Base-by-base conservation (phyloP, 441 rosid genomes). In the Aleurites moluccanus region DNA sequence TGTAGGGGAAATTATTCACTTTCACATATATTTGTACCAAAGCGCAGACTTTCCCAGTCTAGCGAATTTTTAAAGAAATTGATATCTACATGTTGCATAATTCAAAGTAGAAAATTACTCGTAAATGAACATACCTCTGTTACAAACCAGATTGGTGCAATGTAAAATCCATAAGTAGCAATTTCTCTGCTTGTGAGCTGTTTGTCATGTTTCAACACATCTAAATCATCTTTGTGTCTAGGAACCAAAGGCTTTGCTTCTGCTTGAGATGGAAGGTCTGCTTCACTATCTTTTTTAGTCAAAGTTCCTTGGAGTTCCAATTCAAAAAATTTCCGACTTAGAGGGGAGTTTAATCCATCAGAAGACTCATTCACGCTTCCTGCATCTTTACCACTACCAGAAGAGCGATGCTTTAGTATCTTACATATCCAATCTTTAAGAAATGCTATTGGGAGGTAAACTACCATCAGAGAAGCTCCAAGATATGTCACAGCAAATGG, bases 101-200 rank as follows among this genome's bases (percentile, higher is more conserved):
- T 33, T 27, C 59, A 75, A 62, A 47, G 2, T 35, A 44, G 55
- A 64, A 75, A 52, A 69, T n/a, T n/a, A 40, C 0, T 47, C 60
- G 60, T 55, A 25, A 75, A 27, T 27, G 47, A 76, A 55, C 27
- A 73, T 78, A 96, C 99, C 98, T 96, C 99, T 47, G 99, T 96
- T 33, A 96, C 79, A 84, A 96, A 96, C 99, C 99, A 96, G 73
- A 96, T 83, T 9, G 99, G 99, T 21, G 98, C 98, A 66, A 96
- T 86, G 80, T 93, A 96, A 85, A 92, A 91, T 21, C 98, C 97
- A 52, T 83, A 87, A 50, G 77, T 81, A 10, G 96, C 98, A 78
- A 92, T 87, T 86, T 96, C 92, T 79, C 82, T 86, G 1, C 88
- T 76, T 1, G 94, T 85, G 71, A 87, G 84, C 84, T 77, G 87